Evolutionary conservation across 2,329 filamentous ascomycete species (phyloP).

Genomic region (Talaromyces sp.): DNA sequence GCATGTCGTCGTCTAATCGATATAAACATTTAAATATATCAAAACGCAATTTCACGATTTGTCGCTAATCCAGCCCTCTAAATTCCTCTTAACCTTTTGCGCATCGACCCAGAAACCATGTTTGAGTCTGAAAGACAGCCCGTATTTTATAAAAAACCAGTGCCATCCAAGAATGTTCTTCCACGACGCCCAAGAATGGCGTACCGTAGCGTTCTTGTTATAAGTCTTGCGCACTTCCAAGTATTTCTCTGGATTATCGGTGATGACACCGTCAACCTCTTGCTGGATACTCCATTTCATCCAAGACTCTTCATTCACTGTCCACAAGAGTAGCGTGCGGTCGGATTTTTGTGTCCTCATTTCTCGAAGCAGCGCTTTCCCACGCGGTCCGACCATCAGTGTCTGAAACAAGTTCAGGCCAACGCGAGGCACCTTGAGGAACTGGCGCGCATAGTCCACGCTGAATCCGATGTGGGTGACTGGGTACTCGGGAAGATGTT

Average conservation of each 20-base stretch:
- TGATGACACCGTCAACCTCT: conserved; percentile 73
- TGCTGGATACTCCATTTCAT: conserved; percentile 76
- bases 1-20: background rate
- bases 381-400: conserved; percentile 64
- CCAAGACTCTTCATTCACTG: conserved; percentile 69
- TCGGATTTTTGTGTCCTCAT: conserved; percentile 43
- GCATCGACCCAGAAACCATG: conserved; percentile 9
- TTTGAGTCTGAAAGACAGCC: conserved; percentile 6
- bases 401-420: conserved; percentile 73
- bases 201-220: conserved; percentile 2
- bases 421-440: conserved; percentile 61
- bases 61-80: background rate
- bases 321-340: conserved; percentile 72
- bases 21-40: background rate
- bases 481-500: conserved; percentile 42
- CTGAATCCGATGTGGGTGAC: conserved; percentile 41
- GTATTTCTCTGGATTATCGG: conserved; percentile 64
- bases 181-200: conserved; percentile 8
- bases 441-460: conserved; percentile 60
- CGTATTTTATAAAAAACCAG: background rate
- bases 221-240: conserved; percentile 5
- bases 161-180: conserved; percentile 5
- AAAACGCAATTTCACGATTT: background rate
- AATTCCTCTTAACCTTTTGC: background rate
- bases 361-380: conserved; percentile 55